Evolutionary conservation across 176 grass and related monocot species (phyloP).

Genomic region (Pontederia crassipes): DNA sequence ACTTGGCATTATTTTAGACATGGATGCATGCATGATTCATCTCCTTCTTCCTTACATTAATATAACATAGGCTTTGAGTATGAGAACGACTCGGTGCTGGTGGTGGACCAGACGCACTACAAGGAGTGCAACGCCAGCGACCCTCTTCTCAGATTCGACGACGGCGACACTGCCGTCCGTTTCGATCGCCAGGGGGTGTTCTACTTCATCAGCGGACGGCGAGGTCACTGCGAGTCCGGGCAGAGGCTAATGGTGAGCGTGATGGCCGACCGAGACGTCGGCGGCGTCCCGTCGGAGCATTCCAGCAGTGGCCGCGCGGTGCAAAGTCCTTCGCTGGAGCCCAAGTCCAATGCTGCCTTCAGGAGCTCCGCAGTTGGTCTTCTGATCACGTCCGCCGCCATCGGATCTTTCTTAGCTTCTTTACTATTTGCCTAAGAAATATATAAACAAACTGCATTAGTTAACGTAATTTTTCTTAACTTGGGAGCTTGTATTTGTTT

Average conservation of each 20-base stretch:
- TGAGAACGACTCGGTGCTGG: not conserved
- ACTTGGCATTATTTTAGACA: too few relatives aligned
- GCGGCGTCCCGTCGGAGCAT: not conserved
- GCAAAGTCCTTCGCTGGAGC: not conserved
- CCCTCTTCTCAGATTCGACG: not conserved
- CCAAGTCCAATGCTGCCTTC: not conserved
- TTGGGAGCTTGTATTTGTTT: too few relatives aligned
- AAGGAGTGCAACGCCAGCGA: not conserved
- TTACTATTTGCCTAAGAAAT: too few relatives aligned
- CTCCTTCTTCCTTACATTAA: too few relatives aligned
- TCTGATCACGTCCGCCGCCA: too few relatives aligned
- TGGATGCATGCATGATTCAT: too few relatives aligned
- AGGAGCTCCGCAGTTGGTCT: too few relatives aligned
- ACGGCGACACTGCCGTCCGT: not conserved
- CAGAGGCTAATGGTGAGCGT: not conserved
- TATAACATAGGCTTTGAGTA: not conserved
- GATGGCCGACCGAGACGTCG: not conserved
- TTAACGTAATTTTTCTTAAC: too few relatives aligned
- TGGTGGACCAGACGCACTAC: not conserved
- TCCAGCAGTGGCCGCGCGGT: not conserved
- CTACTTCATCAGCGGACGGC: not conserved
- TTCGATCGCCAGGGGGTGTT: not conserved
- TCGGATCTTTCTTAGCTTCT: too few relatives aligned
- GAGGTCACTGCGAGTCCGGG: not conserved
- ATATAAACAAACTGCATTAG: too few relatives aligned